These are phyloP conservation scores for Rhododendron ovatum DNA, from an alignment of 148 eudicot species.

Conservation along the genomic window DNA sequence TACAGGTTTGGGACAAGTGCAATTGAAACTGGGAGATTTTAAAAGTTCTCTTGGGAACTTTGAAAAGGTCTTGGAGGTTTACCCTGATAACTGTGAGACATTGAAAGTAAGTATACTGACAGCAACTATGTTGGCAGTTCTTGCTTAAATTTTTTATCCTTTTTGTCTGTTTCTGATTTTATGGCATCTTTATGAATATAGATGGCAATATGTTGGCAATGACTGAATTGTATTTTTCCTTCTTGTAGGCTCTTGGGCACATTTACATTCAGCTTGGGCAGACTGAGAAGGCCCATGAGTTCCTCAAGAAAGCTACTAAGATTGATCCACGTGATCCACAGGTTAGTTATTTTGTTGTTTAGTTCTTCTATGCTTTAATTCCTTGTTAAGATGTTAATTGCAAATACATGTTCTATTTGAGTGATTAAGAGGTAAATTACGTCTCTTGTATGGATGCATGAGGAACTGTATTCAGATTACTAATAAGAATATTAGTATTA, in stretches of 20 bases:
- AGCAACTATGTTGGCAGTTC: conserved; percentile 2
- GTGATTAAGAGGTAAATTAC: not conserved
- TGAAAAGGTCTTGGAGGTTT: conserved; percentile 94
- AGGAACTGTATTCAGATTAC: not conserved
- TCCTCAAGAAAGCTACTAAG: conserved; percentile 76
- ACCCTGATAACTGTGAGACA: conserved; percentile 91
- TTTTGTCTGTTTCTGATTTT: not conserved
- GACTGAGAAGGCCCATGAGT: conserved; percentile 78
- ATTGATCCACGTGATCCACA: conserved; percentile 93
- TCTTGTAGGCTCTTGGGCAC: conserved; percentile 70
- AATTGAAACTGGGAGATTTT: conserved; percentile 79
- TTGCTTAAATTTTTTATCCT: not conserved
- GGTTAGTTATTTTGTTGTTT: conserved; percentile 35
- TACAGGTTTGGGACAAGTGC: conserved; percentile 92
- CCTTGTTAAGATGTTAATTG: not conserved
- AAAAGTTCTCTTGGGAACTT: conserved; percentile 82
- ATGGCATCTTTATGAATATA: not conserved
- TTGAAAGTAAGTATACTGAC: conserved; percentile 55
- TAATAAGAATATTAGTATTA: not conserved
- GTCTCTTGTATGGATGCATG: not conserved
- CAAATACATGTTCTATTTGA: not conserved
- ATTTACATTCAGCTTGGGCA: conserved; percentile 76
- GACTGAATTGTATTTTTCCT: conserved; percentile 10
- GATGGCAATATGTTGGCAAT: not conserved
- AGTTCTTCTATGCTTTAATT: not conserved